Evolutionary conservation across 2,329 filamentous ascomycete species (phyloP), one percentile per base, ranked within the genome.

Genomic region (Westerdykella sp.): DNA sequence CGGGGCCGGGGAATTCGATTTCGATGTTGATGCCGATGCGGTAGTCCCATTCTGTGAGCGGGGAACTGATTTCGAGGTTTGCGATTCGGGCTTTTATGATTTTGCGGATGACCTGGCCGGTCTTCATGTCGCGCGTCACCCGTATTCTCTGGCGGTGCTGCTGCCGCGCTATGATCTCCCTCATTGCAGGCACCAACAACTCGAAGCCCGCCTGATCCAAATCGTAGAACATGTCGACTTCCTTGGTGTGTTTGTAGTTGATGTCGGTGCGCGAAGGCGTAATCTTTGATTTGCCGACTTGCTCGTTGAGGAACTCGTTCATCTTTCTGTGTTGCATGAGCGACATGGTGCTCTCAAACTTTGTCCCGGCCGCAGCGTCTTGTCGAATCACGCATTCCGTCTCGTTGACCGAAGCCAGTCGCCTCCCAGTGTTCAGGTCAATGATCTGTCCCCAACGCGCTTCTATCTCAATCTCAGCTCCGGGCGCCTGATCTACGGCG

Each of bases 11-110:
- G 72, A 83, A 95, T 42, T 84, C 78, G 79, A 94, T 89, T 79
- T 98, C 94, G 2, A 98, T 77, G 61, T 95, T 97, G 60, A 98
- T 82, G 57, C 88, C 95, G 54, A 98, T 83, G 10, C 93, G 86
- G 69, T 89, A 95, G 68, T 98, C 93, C 59, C 96, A 86, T 3
- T 80, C 79, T 7, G 78, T 79, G 39, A 74, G 73, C 0, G 93
- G 91, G 54, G 88, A 85, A 67, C 85, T 84, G 14, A 98, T 77
- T 56, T 95, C 85, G n/a, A 96, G 71, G 63, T 98, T 89, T 21
- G 80, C 83, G 12, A 97, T 76, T n/a, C 89, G 81, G 21, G 83
- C 81, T 72, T 98, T 98, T 67, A 98, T 81, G 56, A 98, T 96
- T 65, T 87, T 89, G 46, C 82, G 84, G 10, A 91, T 69, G 2